Evolutionary conservation across 1,284 basidiomycete species (phyloP).

Genomic region (Trichosporon asahii): DNA sequence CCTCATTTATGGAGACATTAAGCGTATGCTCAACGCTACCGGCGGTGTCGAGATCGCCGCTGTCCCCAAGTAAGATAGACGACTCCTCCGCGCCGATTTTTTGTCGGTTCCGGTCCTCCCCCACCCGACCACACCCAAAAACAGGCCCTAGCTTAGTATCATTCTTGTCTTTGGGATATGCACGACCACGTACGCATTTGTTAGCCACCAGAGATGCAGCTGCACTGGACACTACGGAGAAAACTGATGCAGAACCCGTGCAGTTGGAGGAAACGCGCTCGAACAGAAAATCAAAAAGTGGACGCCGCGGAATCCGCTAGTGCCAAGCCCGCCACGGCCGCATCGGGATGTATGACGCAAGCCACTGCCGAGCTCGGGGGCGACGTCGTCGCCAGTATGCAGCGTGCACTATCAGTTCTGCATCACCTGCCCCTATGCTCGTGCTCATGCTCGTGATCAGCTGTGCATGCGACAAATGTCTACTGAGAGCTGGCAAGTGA

Average conservation of each 20-base stretch:
- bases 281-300: not conserved
- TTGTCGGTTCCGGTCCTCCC: too few relatives aligned
- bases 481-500: too few relatives aligned
- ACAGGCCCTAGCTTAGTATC: not conserved
- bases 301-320: not conserved
- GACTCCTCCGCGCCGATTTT: not conserved
- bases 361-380: too few relatives aligned
- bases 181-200: slow-evolving; percentile 4
- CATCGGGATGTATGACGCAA: not conserved
- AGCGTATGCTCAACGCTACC: slow-evolving; percentile 55
- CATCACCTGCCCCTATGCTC: not conserved
- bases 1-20: slow-evolving; percentile 56
- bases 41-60: slow-evolving; percentile 53
- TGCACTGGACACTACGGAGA: not conserved
- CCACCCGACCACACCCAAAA: not conserved
- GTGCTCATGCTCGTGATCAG: not conserved
- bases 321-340: not conserved
- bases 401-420: too few relatives aligned
- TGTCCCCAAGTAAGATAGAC: slow-evolving; percentile 42
- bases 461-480: not conserved
- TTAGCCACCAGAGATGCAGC: not conserved
- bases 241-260: not conserved
- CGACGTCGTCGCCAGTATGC: not conserved
- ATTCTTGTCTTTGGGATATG: slow-evolving; percentile 5
- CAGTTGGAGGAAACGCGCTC: not conserved